Conservation (phyloP, 192 early-diverging fungal genomes). For the Powellomyces hirtus region DNA sequence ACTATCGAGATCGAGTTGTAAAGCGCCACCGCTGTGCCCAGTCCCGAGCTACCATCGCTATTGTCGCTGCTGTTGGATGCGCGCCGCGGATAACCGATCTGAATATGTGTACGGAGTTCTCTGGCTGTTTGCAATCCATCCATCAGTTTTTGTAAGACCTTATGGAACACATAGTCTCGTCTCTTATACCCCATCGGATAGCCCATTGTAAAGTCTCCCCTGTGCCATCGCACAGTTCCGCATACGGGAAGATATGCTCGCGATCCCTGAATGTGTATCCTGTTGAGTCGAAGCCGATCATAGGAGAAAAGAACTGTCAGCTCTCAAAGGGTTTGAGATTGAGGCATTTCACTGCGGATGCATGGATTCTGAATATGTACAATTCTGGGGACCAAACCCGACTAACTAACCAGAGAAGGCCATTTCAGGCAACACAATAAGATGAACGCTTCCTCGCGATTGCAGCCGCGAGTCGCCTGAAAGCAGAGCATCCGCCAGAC, state of each 20-base stretch:
- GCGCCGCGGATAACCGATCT: slow-evolving; percentile 69
- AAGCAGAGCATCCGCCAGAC: slow-evolving; percentile 31
- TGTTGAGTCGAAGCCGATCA: slow-evolving; percentile 8
- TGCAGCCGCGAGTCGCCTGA: slow-evolving; percentile 13
- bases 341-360: neutral
- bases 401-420: slow-evolving; percentile 63
- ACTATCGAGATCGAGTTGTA: slow-evolving; percentile 68
- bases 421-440: slow-evolving; percentile 77
- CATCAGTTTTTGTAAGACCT: neutral
- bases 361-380: neutral
- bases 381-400: neutral
- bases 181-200: slow-evolving; percentile 58
- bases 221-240: slow-evolving; percentile 46
- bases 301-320: neutral
- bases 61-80: neutral
- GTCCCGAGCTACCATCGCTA: too few species aligned
- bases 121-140: slow-evolving; percentile 35
- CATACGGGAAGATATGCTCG: slow-evolving; percentile 57
- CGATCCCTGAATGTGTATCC: slow-evolving; percentile 65
- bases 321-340: neutral
- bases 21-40: too few species aligned
- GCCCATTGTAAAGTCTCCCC: slow-evolving; percentile 66
- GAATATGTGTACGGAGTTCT: slow-evolving; percentile 52
- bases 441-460: slow-evolving; percentile 41
- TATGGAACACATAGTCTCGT: neutral